These are phyloP conservation scores for Diospyros lotus DNA, from an alignment of 148 eudicot species.

Conservation along the genomic window DNA sequence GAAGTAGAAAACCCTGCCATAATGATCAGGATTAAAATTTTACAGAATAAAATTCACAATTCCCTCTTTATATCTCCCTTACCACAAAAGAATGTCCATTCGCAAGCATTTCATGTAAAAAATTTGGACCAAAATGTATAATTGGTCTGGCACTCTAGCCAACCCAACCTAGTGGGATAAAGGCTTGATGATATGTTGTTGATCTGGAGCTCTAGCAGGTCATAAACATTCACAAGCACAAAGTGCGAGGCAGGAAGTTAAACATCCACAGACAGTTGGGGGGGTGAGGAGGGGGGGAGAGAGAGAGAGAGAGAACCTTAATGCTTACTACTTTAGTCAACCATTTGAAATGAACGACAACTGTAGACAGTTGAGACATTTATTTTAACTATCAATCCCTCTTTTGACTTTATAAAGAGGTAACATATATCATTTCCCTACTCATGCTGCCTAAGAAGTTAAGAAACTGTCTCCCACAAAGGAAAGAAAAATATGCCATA, in stretches of 20 bases:
- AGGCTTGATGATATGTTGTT: too few species aligned
- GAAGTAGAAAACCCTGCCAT: constrained; percentile 76
- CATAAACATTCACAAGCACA: background rate
- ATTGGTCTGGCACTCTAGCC: background rate
- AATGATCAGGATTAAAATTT: background rate
- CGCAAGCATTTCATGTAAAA: background rate
- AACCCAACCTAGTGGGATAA: too few species aligned
- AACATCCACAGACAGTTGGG: background rate
- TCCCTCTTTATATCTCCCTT: background rate
- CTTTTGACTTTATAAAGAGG: background rate
- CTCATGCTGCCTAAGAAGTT: background rate
- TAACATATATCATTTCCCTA: background rate
- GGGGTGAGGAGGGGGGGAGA: too few species aligned
- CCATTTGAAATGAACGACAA: too few species aligned
- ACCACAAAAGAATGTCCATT: background rate
- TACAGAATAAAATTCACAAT: background rate
- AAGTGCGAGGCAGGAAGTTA: background rate
- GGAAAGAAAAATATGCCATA: too few species aligned
- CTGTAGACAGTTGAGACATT: background rate
- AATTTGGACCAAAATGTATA: background rate
- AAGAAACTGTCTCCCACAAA: too few species aligned
- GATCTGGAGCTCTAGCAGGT: background rate
- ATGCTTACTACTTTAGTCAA: too few species aligned
- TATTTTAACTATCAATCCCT: background rate
- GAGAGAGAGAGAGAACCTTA: too few species aligned